phyloP scores from a whole-genome alignment of 2,329 filamentous ascomycete species.

The Fusarium bactridioides region DNA sequence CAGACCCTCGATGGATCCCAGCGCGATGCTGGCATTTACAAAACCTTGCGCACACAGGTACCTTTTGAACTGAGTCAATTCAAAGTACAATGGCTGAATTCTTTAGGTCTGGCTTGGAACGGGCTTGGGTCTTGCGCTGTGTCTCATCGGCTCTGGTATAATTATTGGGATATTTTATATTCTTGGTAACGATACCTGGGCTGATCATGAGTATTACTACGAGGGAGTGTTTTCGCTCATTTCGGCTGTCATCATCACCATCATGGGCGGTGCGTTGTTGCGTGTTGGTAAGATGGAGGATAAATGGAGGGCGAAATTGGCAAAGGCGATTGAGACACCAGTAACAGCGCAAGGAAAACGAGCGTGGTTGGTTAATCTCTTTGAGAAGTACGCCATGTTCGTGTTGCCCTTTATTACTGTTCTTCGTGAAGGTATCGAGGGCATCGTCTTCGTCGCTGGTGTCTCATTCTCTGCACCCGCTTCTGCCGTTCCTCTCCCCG shows the following conservation, averaged over 20 bases:
- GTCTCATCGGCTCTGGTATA: conserved; percentile 69
- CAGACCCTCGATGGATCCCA: conserved; percentile 75
- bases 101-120: conserved; percentile 65
- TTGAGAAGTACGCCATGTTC: conserved; percentile 88
- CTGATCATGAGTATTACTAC: conserved; percentile 77
- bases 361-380: conserved; percentile 65
- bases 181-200: conserved; percentile 73
- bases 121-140: conserved; percentile 55
- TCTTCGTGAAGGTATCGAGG: conserved; percentile 84
- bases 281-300: conserved; percentile 84
- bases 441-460: conserved; percentile 87
- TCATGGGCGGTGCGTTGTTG: conserved; percentile 82
- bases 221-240: conserved; percentile 81
- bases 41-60: conserved; percentile 72
- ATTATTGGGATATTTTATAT: conserved; percentile 78
- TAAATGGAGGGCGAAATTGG: conserved; percentile 85
- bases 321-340: conserved; percentile 68
- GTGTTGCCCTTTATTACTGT: conserved; percentile 86
- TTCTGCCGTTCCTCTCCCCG: conserved; percentile 78
- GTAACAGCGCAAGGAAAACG: conserved; percentile 54
- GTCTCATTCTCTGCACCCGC: conserved; percentile 81
- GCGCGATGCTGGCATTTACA: conserved; percentile 69
- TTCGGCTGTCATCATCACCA: conserved; percentile 81
- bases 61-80: not conserved
- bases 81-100: not conserved